Evolutionary conservation across 352 stramenopile genomes (phyloP), one percentile per base, ranked within the genome.

Genomic region (Globisporangium paddicum): DNA sequence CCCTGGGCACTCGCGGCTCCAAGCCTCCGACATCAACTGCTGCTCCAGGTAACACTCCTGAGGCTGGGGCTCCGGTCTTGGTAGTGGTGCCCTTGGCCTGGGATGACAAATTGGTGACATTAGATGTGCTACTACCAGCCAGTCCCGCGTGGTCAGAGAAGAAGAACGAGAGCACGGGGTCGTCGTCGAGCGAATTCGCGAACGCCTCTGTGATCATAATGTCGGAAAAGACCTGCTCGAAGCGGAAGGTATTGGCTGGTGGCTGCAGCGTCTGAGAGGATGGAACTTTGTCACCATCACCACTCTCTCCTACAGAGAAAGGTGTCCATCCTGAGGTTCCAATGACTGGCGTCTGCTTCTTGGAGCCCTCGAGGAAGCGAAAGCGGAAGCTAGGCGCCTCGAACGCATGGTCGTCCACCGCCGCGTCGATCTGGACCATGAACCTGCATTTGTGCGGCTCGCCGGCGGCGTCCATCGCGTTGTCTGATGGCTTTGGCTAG

Each of bases 81-180:
- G 40, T 25, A 0, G 49, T 10, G 16, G 34, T 21, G 37, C 77
- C 73, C 64, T 83, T 81, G 2, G 38, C 8, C 25, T 55, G 55
- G n/a, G 61, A 51, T 25, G 64, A 32, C 28, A 6, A 32, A 6
- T 32, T 32, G 3, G 7, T 40, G 23, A 53, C 62, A 26, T 42
- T 28, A 9, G 44, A 56, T 13, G 56, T 49, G 30, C 60, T 63
- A 21, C 41, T 35, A 8, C 50, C 72, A 49, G 58, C 45, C 11
- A 75, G 60, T 14, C 55, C 62, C 9, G 68, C 63, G 19, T 82
- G 73, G 37, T 91, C 82, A 10, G 67, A 76, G 7, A 92, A 56
- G 25, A 92, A 86, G 41, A 92, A 81, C 0, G 70, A 73, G 14
- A 92, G 59, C 30, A 86, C 66, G 3, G 82, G 79, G 48, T 92